These are phyloP conservation scores for Rachicladosporium sp. DNA, from an alignment of 2,329 filamentous ascomycete species.

Conservation along the genomic window DNA sequence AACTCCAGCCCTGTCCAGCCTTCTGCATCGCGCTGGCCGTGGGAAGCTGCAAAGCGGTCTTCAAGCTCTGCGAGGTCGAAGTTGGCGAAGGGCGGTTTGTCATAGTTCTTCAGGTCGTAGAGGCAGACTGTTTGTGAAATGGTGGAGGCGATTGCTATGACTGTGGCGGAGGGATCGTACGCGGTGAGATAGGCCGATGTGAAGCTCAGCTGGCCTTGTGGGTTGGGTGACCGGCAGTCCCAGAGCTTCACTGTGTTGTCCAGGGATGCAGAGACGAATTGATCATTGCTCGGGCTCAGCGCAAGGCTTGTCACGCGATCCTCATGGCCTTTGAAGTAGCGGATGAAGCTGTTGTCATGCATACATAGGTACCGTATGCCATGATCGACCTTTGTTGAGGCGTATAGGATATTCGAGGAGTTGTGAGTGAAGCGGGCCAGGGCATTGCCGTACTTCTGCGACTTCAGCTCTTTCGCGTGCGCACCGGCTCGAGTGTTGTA, in stretches of 20 bases:
- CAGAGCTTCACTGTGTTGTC: slow-evolving; percentile 88
- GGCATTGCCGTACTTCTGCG: slow-evolving; percentile 94
- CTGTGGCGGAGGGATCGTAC: slow-evolving; percentile 82
- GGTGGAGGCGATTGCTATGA: slow-evolving; percentile 82
- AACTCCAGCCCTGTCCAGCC: slow-evolving; percentile 91
- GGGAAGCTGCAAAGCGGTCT: slow-evolving; percentile 36
- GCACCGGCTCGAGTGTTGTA: slow-evolving; percentile 89
- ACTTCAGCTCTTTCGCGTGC: slow-evolving; percentile 76
- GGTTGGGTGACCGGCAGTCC: slow-evolving; percentile 71
- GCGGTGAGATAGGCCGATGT: slow-evolving; percentile 71
- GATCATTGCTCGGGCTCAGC: slow-evolving; percentile 75
- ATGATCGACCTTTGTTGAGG: slow-evolving; percentile 89
- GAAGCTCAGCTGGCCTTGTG: slow-evolving; percentile 68
- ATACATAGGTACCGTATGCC: slow-evolving; percentile 77
- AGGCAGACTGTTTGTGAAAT: slow-evolving; percentile 68
- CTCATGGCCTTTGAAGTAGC: slow-evolving; percentile 89
- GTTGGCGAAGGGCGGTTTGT: slow-evolving; percentile 75
- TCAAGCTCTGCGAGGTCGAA: slow-evolving; percentile 68
- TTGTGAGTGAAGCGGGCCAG: slow-evolving; percentile 91
- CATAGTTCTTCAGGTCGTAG: slow-evolving; percentile 88
- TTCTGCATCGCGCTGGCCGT: slow-evolving; percentile 33
- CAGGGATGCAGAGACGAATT: slow-evolving; percentile 80
- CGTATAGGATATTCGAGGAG: slow-evolving; percentile 81
- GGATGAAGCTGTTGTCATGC: slow-evolving; percentile 91
- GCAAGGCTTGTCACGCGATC: slow-evolving; percentile 70